A percentile compares a stretch with the other conserved stretches of the same genome.
Evolutionary conservation across 2,329 filamentous ascomycete genomes (phyloP).

Genomic region (Fusarium udum): DNA sequence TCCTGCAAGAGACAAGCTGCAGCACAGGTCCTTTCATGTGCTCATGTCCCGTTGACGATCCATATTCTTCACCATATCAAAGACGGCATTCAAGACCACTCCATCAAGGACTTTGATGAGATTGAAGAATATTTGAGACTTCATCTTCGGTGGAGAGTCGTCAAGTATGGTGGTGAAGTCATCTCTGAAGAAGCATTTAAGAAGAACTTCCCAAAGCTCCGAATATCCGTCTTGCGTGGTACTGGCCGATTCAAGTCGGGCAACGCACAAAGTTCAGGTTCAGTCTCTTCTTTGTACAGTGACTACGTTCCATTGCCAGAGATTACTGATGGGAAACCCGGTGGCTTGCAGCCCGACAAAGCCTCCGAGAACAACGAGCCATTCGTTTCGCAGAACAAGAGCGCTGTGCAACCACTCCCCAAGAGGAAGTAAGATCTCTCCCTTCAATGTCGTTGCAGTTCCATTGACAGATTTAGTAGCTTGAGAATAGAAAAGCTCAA

Average conservation of each 20-base stretch:
- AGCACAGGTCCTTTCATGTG: neutral
- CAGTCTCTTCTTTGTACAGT: neutral
- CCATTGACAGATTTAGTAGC: neutral
- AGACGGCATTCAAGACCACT: neutral
- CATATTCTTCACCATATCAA: neutral
- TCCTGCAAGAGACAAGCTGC: neutral
- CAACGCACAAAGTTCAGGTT: fast-evolving
- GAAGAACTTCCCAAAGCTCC: neutral
- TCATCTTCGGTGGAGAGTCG: neutral
- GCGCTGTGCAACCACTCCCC: neutral
- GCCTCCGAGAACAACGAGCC: neutral
- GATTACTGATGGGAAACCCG: neutral
- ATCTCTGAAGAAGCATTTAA: neutral
- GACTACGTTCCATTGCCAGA: fast-evolving
- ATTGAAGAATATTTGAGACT: neutral
- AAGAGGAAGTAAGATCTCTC: neutral
- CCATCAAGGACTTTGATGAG: fast-evolving
- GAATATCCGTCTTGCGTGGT: neutral
- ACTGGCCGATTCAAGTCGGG: neutral
- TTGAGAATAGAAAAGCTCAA: fast-evolving
- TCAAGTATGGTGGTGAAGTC: neutral
- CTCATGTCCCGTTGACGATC: neutral
- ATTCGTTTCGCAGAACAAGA: neutral
- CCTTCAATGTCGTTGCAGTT: fast-evolving
- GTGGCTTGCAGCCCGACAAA: neutral